phyloP scores from a whole-genome alignment of 139 green algal genomes.

The Spirogloea muscicola region DNA sequence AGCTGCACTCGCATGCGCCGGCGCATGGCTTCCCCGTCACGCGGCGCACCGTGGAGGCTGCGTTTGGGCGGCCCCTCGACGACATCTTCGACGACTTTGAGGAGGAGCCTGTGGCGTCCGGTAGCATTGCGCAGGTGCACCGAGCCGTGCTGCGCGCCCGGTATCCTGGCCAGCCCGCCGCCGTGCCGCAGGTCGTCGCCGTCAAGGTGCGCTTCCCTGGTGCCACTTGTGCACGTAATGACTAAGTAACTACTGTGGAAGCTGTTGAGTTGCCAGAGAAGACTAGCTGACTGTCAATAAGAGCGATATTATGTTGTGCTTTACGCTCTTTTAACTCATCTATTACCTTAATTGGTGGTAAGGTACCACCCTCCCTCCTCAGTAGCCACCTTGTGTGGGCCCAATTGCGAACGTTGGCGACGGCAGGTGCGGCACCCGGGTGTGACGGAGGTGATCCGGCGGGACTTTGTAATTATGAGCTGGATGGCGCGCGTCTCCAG shows the following conservation, averaged over 20 bases:
- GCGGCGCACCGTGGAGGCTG: slow-evolving; percentile 58
- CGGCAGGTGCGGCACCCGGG: slow-evolving; percentile 79
- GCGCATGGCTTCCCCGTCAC: slow-evolving; percentile 54
- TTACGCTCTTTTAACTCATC: too few species aligned
- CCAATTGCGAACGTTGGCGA: too few species aligned
- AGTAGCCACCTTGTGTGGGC: too few species aligned
- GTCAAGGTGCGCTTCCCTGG: too few species aligned
- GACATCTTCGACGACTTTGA: slow-evolving; percentile 84
- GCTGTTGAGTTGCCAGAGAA: too few species aligned
- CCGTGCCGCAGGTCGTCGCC: slow-evolving; percentile 23
- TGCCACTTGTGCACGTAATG: too few species aligned
- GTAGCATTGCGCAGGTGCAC: slow-evolving; percentile 94
- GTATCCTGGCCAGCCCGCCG: background rate
- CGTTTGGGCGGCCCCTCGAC: slow-evolving; percentile 67
- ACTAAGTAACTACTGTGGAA: too few species aligned
- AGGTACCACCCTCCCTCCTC: too few species aligned
- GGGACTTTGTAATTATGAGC: slow-evolving; percentile 85
- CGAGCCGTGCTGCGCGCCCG: too few species aligned
- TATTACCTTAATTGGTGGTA: too few species aligned
- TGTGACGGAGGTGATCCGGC: slow-evolving; percentile 69
- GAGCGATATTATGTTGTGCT: too few species aligned
- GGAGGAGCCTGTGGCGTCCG: slow-evolving; percentile 73
- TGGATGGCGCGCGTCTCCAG: slow-evolving; percentile 54
- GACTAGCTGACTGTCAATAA: too few species aligned
- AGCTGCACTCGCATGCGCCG: slow-evolving; percentile 59